Conservation (phyloP, 495 filamentous ascomycete genomes). For the Articulospora tetracladia region DNA sequence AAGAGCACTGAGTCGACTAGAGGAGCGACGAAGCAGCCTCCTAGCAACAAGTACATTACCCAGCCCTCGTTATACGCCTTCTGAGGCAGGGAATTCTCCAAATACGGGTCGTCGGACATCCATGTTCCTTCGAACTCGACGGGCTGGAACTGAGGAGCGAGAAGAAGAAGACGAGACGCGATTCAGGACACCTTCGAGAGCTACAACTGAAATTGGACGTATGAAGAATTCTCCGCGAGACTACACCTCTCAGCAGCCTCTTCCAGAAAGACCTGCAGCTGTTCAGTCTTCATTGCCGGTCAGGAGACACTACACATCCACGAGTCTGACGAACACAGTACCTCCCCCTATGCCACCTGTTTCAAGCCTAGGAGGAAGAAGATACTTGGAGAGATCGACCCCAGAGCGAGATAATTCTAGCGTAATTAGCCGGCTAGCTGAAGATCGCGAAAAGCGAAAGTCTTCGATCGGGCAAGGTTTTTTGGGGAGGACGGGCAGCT, state of each 20-base stretch:
- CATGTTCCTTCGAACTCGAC: slow-evolving; percentile 37
- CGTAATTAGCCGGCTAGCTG: slow-evolving; percentile 33
- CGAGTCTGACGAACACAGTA: slow-evolving; percentile 17
- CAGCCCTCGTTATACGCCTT: slow-evolving; percentile 25
- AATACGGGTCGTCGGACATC: slow-evolving; percentile 39
- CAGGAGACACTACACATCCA: slow-evolving; percentile 23
- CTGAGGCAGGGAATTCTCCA: slow-evolving; percentile 22
- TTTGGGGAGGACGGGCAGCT: slow-evolving; percentile 21
- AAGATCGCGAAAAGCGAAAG: slow-evolving; percentile 34
- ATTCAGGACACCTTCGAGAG: slow-evolving; percentile 51
- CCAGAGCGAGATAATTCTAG: slow-evolving; percentile 35
- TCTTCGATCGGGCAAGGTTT: slow-evolving; percentile 20
- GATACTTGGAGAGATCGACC: slow-evolving; percentile 43
- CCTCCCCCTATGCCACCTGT: slow-evolving; percentile 11
- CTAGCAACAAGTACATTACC: slow-evolving; percentile 33
- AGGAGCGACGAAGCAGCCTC: slow-evolving; percentile 66
- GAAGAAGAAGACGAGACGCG: slow-evolving; percentile 38
- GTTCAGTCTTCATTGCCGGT: slow-evolving; percentile 24
- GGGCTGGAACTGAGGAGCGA: slow-evolving; percentile 44
- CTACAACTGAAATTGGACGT: slow-evolving; percentile 51
- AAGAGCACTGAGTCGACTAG: slow-evolving; percentile 64
- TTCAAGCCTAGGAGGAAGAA: slow-evolving; percentile 26
- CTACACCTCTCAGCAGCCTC: slow-evolving; percentile 21
- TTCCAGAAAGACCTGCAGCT: slow-evolving; percentile 15
- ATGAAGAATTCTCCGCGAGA: slow-evolving; percentile 19